Percentiles rank a stretch among this genome's conserved stretches.
Evolutionary conservation across 2,329 filamentous ascomycete species (phyloP).

Genomic region (Immersiporthe knoxdaviesiana): DNA sequence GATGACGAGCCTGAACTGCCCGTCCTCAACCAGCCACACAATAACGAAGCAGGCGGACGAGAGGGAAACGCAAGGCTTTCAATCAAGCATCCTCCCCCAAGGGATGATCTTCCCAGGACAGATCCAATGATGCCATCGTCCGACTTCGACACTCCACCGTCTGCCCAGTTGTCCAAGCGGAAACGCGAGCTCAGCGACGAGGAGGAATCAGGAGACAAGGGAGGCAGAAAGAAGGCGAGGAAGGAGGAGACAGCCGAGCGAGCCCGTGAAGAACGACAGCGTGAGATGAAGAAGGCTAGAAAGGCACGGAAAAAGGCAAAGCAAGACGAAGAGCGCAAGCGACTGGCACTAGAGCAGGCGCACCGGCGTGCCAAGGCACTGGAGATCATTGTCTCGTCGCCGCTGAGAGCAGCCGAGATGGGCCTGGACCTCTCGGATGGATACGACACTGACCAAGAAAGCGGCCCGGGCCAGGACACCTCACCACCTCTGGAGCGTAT

Average conservation of each 20-base stretch:
- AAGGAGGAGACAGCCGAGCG: background rate
- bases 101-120: background rate
- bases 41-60: too few species aligned
- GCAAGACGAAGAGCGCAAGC: constrained; percentile 20
- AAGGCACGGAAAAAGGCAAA: background rate
- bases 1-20: constrained; percentile 3
- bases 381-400: constrained; percentile 24
- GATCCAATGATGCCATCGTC: background rate
- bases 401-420: constrained; percentile 10
- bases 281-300: background rate
- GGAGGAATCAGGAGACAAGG: background rate
- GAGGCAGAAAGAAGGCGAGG: background rate
- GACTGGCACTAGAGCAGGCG: constrained; percentile 18
- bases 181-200: constrained; percentile 9
- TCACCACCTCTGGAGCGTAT: background rate
- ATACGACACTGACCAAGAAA: constrained; percentile 8
- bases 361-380: constrained; percentile 25
- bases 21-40: background rate
- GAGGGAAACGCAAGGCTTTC: background rate
- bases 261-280: background rate
- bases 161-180: constrained; percentile 21
- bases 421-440: constrained; percentile 4
- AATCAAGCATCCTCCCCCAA: background rate
- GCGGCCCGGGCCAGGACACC: background rate
- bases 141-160: constrained; percentile 17